These are phyloP conservation scores for Rusavskia elegans DNA, from an alignment of 495 filamentous ascomycete genomes.

Conservation along the genomic window DNA sequence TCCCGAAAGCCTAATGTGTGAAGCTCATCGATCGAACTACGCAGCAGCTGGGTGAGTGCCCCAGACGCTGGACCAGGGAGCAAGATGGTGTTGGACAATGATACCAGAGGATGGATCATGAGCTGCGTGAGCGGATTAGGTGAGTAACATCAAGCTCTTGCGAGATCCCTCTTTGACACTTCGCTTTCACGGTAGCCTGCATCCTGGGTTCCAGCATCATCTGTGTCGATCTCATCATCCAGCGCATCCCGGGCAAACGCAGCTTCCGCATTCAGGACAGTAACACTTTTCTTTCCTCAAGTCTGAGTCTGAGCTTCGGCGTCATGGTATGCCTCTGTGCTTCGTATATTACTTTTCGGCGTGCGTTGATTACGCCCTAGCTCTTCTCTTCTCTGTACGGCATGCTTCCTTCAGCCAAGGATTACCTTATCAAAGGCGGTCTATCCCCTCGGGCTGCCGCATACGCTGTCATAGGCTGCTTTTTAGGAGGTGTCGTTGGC, in stretches of 20 bases:
- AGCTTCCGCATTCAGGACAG: constrained; percentile 81
- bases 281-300: constrained; percentile 71
- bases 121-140: constrained; percentile 68
- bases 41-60: too few species aligned
- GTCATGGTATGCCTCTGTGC: constrained; percentile 60
- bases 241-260: constrained; percentile 49
- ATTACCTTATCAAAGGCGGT: constrained; percentile 53
- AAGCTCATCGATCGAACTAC: too few species aligned
- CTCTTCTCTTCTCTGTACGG: constrained; percentile 86
- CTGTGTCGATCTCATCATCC: constrained; percentile 67
- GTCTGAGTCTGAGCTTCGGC: constrained; percentile 83
- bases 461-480: constrained; percentile 59
- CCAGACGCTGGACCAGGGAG: not conserved
- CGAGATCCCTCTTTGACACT: not conserved
- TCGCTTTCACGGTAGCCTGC: constrained; percentile 40
- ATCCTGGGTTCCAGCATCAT: constrained; percentile 70
- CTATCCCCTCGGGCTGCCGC: constrained; percentile 49
- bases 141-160: constrained; percentile 18
- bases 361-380: constrained; percentile 26
- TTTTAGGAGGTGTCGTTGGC: constrained; percentile 65
- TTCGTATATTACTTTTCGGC: not conserved
- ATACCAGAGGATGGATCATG: constrained; percentile 90
- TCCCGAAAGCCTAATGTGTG: too few species aligned
- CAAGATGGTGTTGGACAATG: constrained; percentile 48
- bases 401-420: constrained; percentile 76